Conservation (phyloP, 2,329 filamentous ascomycete genomes). For the Phoma sp. region DNA sequence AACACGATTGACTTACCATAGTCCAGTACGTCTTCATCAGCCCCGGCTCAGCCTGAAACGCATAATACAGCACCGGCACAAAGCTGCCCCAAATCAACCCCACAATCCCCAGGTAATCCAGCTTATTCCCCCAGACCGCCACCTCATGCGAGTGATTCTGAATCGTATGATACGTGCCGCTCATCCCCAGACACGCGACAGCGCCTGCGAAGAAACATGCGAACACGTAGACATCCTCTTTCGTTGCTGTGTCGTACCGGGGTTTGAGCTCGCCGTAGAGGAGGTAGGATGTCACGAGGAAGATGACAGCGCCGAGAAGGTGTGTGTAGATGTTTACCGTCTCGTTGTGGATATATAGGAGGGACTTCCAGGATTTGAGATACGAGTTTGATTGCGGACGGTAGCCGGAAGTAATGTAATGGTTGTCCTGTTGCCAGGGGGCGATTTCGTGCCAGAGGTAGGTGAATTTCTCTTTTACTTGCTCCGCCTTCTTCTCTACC, state of each 20-base stretch:
- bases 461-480: slow-evolving; percentile 54
- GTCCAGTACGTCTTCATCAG: slow-evolving; percentile 76
- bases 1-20: slow-evolving; percentile 59
- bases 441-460: slow-evolving; percentile 52
- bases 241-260: slow-evolving; percentile 43
- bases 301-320: slow-evolving; percentile 54
- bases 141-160: slow-evolving; percentile 83
- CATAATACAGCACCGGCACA: slow-evolving; percentile 75
- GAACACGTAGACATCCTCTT: slow-evolving; percentile 47
- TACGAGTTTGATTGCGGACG: slow-evolving; percentile 69
- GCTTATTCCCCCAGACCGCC: slow-evolving; percentile 83
- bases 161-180: slow-evolving; percentile 79
- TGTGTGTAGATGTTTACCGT: slow-evolving; percentile 77
- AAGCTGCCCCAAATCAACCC: slow-evolving; percentile 90
- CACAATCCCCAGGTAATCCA: slow-evolving; percentile 95
- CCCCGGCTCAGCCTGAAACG: slow-evolving; percentile 64
- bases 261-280: slow-evolving; percentile 36
- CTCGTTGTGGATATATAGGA: slow-evolving; percentile 71
- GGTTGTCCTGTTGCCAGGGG: slow-evolving; percentile 66
- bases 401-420: slow-evolving; percentile 72
- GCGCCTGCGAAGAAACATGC: slow-evolving; percentile 51
- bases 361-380: slow-evolving; percentile 61
- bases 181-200: slow-evolving; percentile 55
- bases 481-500: slow-evolving; percentile 35
- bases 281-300: slow-evolving; percentile 25